These are phyloP conservation scores for Globisporangium nunn DNA, from an alignment of 352 stramenopile genomes.

Conservation along the genomic window DNA sequence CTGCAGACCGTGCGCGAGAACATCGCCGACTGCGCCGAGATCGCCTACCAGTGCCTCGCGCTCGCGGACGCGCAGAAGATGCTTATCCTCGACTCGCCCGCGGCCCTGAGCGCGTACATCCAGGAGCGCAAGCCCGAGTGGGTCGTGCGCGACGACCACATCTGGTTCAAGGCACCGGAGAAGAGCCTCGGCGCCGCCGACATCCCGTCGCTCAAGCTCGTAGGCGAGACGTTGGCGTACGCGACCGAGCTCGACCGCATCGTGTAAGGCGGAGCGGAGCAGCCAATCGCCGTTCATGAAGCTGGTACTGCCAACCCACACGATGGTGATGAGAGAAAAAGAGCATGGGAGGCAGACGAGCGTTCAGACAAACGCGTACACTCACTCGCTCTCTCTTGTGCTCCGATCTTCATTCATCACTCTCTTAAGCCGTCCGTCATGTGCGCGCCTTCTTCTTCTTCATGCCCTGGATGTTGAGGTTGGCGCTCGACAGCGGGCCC, in stretches of 20 bases:
- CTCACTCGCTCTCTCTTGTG: background rate
- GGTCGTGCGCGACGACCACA: conserved; percentile 69
- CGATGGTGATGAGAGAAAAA: conserved; percentile 1
- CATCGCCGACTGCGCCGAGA: conserved; percentile 94
- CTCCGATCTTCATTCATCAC: background rate
- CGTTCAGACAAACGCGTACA: background rate
- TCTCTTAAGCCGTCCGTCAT: conserved; percentile 1
- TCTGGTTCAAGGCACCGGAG: conserved; percentile 89
- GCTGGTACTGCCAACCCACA: too few species aligned
- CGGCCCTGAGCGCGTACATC: conserved; percentile 85
- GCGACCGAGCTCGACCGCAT: conserved; percentile 94
- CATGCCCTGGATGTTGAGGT: background rate
- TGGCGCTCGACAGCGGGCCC: background rate
- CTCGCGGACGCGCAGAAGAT: conserved; percentile 86
- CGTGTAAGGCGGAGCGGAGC: conserved; percentile 40
- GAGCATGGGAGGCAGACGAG: conserved; percentile 6
- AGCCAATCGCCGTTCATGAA: too few species aligned
- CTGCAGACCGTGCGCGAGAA: conserved; percentile 93
- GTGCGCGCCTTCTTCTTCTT: conserved; percentile 38
- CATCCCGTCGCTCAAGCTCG: conserved; percentile 93
- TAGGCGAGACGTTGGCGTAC: conserved; percentile 93
- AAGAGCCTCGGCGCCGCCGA: conserved; percentile 85
- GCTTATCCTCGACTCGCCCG: conserved; percentile 88
- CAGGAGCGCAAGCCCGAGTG: conserved; percentile 88
- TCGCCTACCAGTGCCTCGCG: conserved; percentile 89